Evolutionary conservation across 2,329 filamentous ascomycete genomes (phyloP).

Genomic region (Hymenoscyphus scutula): DNA sequence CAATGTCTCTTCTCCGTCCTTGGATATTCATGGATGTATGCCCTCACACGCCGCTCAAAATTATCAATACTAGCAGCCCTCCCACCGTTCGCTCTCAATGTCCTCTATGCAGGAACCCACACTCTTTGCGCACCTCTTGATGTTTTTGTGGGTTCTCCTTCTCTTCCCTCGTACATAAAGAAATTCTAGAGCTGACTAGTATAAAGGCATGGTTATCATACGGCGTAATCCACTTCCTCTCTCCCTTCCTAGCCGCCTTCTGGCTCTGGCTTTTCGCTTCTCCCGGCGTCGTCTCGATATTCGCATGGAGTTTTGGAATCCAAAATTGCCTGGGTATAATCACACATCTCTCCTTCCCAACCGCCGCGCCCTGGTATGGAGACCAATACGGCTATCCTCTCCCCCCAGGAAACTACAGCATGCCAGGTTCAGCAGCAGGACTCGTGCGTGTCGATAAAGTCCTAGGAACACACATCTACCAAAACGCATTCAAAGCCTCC

Average conservation of each 20-base stretch:
- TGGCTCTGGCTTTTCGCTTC: conserved; percentile 86
- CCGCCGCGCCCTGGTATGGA: conserved; percentile 94
- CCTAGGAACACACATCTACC: conserved; percentile 86
- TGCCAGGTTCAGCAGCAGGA: conserved; percentile 83
- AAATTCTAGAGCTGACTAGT: conserved; percentile 52
- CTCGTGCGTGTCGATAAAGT: conserved; percentile 83
- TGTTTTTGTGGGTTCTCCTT: conserved; percentile 26
- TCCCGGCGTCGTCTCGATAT: conserved; percentile 78
- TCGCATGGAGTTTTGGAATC: conserved; percentile 84
- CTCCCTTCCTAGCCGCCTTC: conserved; percentile 72
- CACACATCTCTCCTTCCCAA: conserved; percentile 85
- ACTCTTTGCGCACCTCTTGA: conserved; percentile 40
- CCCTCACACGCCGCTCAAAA: conserved; percentile 28
- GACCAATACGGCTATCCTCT: conserved; percentile 73
- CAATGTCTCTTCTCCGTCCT: conserved; percentile 24
- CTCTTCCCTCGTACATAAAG: not conserved
- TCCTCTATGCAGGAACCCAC: conserved; percentile 83
- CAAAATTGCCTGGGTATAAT: conserved; percentile 85
- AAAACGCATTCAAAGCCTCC: conserved; percentile 82
- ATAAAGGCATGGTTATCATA: conserved; percentile 81
- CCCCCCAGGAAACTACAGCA: conserved; percentile 86
- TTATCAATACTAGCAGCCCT: conserved; percentile 29
- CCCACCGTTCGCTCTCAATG: conserved; percentile 53
- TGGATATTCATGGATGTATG: conserved; percentile 32
- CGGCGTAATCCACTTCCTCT: conserved; percentile 83